Evolutionary conservation across 1,284 basidiomycete species (phyloP), one percentile per base, ranked within the genome.

Genomic region (Ustilago vetiveriae): DNA sequence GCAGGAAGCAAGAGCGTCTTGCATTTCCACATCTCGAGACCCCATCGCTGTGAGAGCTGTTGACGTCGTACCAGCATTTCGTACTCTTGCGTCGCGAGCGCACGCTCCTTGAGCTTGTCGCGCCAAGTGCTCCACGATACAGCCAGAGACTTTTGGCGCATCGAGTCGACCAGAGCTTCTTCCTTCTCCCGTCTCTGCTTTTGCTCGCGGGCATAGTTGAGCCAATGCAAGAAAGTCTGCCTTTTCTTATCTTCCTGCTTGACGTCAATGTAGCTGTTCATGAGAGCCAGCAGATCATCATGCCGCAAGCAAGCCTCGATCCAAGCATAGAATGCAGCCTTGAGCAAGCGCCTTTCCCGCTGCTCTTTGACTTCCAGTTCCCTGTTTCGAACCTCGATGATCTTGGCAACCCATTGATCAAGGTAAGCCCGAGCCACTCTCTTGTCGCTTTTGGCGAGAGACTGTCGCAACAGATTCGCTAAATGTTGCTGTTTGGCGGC

Each of bases 231-330:
- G 17, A 75, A 74, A 1, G 37, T 43, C 14, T 53, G 44, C 33
- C 42, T 44, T 43, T 52, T 45, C 1, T 39, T 14, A 2, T 62
- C 67, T 33, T 68, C 72, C 35, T 55, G 46, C 38, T 75, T 75
- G 46, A 75, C 65, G 50, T 75, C 74, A 24, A 63, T 30, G 19
- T 64, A 74, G 52, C 72, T 74, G 51, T 74, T 56, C 48, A 69
- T 60, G 23, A 75, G 43, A 4, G 65, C 70, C 14, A 66, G 27
- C 13, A 58, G 42, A 26, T 75, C 74, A 33, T 71, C 74, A 24
- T 76, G 72, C 6, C 59, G 59, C 36, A 69, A 32, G 21, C 68
- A 72, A 4, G 59, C 68, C 27, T 64, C 62, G 32, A 74, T 63
- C 74, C 74, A 76, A 1, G 59, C 52, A 23, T 51, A 54, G 51